A percentile compares a stretch with the other conserved stretches of the same genome.
Conservation (phyloP, 495 filamentous ascomycete species). For the Daldinia caldariorum region DNA sequence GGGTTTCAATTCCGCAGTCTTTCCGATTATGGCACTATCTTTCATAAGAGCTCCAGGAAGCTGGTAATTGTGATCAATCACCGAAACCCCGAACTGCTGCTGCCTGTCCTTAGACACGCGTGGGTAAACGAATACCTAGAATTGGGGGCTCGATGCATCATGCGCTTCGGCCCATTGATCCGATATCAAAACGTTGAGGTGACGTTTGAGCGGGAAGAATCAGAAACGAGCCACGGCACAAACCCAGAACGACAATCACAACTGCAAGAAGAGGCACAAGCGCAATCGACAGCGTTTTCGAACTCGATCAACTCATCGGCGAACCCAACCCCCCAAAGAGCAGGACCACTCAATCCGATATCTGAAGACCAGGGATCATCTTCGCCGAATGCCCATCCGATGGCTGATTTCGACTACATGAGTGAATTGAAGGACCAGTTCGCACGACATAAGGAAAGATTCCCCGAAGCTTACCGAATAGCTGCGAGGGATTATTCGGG, state of each 20-base stretch:
- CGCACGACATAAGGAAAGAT: not conserved
- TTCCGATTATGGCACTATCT: constrained; percentile 23
- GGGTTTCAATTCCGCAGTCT: constrained; percentile 9
- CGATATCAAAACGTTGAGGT: not conserved
- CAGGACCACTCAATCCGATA: not conserved
- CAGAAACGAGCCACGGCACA: not conserved
- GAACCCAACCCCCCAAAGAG: not conserved
- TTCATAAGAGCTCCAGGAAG: constrained; percentile 21
- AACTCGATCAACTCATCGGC: not conserved
- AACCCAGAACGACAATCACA: not conserved
- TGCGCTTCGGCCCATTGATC: constrained; percentile 19
- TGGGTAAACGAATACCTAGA: constrained; percentile 40
- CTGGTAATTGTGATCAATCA: not conserved
- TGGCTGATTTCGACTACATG: constrained; percentile 6
- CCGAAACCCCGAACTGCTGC: not conserved
- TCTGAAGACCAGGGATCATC: not conserved
- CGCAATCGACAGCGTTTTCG: not conserved
- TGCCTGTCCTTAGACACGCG: constrained; percentile 10
- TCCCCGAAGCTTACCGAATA: not conserved
- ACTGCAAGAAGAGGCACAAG: not conserved
- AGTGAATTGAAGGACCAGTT: constrained; percentile 3
- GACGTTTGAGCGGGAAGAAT: not conserved
- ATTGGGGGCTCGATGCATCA: constrained; percentile 5
- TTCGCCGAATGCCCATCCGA: not conserved
- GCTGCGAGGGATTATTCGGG: not conserved